Evolutionary conservation across 768 basidiomycete genomes (phyloP).

Genomic region (Podaxis carcinomalis): DNA sequence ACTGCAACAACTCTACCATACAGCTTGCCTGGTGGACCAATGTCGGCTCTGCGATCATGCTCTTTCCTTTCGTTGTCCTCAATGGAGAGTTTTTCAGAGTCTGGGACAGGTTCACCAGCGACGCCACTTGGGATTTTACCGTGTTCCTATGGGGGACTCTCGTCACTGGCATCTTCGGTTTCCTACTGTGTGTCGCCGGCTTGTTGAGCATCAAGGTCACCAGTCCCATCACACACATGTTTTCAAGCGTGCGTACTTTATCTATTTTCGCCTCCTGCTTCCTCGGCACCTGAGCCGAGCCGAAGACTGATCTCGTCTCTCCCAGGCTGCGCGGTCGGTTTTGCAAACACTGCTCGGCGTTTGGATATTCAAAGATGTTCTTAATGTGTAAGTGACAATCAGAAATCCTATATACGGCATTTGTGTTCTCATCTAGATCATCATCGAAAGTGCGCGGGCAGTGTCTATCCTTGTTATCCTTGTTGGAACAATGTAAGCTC

Average conservation of each 20-base stretch:
- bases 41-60: constrained; percentile 57
- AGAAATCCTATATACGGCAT: not conserved
- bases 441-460: constrained; percentile 50
- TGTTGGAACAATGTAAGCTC: constrained; percentile 58
- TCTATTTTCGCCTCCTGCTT: not conserved
- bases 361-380: constrained; percentile 68
- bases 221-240: constrained; percentile 83
- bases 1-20: constrained; percentile 68
- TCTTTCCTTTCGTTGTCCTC: constrained; percentile 60
- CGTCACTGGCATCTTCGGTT: constrained; percentile 76
- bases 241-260: constrained; percentile 58
- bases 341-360: constrained; percentile 81
- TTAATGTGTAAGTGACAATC: constrained; percentile 55
- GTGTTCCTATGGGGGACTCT: constrained; percentile 62
- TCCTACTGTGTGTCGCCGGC: constrained; percentile 75
- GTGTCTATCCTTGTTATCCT: constrained; percentile 65
- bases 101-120: constrained; percentile 29
- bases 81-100: constrained; percentile 48
- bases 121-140: constrained; percentile 40
- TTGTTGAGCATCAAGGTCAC: constrained; percentile 80
- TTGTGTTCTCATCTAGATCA: not conserved
- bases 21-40: constrained; percentile 81
- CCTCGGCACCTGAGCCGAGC: not conserved
- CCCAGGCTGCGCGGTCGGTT: constrained; percentile 74
- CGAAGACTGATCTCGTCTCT: constrained; percentile 9